Base-by-base conservation (phyloP, 2,329 filamentous ascomycete species). In the Arachnomyces sp. region DNA sequence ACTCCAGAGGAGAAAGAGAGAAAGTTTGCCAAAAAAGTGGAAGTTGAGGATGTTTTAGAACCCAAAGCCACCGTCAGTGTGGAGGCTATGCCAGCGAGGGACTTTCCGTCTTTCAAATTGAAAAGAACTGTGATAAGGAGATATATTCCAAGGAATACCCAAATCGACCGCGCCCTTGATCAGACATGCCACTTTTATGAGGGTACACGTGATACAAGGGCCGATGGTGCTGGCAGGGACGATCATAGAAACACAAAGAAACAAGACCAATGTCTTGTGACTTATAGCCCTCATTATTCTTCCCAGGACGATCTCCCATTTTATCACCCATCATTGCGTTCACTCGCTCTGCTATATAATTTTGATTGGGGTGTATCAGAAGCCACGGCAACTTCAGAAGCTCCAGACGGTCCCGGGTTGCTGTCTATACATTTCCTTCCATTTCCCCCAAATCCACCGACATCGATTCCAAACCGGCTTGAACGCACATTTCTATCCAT, bases 131-230 rank as follows among this genome's bases (percentile, higher is more conserved):
- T 95, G 14, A 75, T 95, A 6, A 75, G 89, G 44, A 82, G 74
- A 45, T 68, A 95, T 52, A 80, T 95, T 34, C 90, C 90, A 3
- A 74, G 90, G 37, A 95, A 95, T 60, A 77, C 80, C 2, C 73
- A 80, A 40, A 68, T 90, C 17, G 90, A 96, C 60, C 67, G 71
- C 14, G 72, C 82, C 1, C 62, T 95, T 47, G 74, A 87, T 42
- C 90, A 96, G 62, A 94, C 87, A 2, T 94, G 87, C 59, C 74
- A 86, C 40, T 75, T 89, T 46, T 86, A 86, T 36, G 42, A 52
- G 29, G 39, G 42, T 3, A 25, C 31, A 17, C n/a, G n/a, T n/a
- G n/a, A n/a, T n/a, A n/a, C n/a, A n/a, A n/a, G n/a, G n/a, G n/a
- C n/a, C n/a, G n/a, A n/a, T n/a, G n/a, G n/a, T n/a, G n/a, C n/a